Base-by-base conservation (phyloP, 768 basidiomycete genomes). In the Leccinum rimulosum region DNA sequence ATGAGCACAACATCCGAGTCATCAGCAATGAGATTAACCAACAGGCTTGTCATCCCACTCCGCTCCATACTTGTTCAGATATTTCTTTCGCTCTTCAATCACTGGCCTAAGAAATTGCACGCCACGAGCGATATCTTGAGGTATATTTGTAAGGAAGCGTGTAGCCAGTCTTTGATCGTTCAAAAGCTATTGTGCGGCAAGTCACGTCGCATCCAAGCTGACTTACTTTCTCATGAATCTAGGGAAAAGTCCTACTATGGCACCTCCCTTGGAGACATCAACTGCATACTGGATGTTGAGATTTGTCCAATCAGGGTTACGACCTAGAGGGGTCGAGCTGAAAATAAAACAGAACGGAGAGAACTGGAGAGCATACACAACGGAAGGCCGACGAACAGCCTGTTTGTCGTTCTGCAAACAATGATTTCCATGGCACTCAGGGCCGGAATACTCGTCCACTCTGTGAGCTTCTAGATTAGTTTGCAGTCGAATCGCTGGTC, bases 231-330 rank as follows among this genome's bases (percentile, higher is more conserved):
- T 51, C 45, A 47, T 47, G 19, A 47, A 67, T 1, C 56, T 50
- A 0, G 79, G 80, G 35, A 76, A 50, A 15, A 35, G 6, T 4
- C 28, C 28, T 4, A 51, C 17, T 19, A 19, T 28, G 1, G 22
- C 25, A 0, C 57, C 65, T 14, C 61, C 22, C 22, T 22, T 22
- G 22, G 22, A 22, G 22, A 22, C 22, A 22, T 22, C 22, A 22
- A 22, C 22, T 22, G 22, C 22, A 22, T 22, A 22, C 22, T 22
- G 22, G 22, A 22, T 22, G 22, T 22, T 22, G 22, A 22, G 22
- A 22, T 22, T 22, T 22, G 22, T 22, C 22, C 22, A 22, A 22
- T 22, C 22, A 22, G 22, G 22, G 22, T 22, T 22, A 22, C 22
- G 22, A 22, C 22, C 22, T 22, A 22, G 22, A 22, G 22, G 22